Evolutionary conservation across 78 protist species (phyloP).

Genomic region (Guillardia theta): DNA sequence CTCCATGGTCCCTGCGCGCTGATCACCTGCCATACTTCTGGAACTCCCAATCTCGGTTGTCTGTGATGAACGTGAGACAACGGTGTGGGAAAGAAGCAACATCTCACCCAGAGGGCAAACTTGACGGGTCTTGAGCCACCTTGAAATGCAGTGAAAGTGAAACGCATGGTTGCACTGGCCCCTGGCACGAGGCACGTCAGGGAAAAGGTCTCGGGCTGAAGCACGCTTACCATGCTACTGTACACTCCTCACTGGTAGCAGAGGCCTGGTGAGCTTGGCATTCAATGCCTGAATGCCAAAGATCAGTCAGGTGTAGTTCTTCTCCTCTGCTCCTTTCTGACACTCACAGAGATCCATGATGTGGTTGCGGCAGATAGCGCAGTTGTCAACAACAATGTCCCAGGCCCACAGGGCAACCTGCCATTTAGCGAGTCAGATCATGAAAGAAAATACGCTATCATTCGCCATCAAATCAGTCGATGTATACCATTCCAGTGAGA

Average conservation of each 20-base stretch:
- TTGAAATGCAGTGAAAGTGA: constrained; percentile 96
- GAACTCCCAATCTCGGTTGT: constrained; percentile 80
- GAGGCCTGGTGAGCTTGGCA: constrained; percentile 95
- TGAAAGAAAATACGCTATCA: background rate
- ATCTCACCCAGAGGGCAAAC: constrained; percentile 83
- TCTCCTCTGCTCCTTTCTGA: background rate
- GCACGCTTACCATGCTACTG: constrained; percentile 88
- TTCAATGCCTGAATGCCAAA: constrained; percentile 79
- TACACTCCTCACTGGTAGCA: constrained; percentile 91
- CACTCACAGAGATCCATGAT: constrained; percentile 88
- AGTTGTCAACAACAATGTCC: constrained; percentile 94
- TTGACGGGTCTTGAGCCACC: constrained; percentile 95
- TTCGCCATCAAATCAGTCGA: background rate
- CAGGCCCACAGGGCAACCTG: constrained; percentile 94
- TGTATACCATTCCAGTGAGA: background rate
- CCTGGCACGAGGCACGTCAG: background rate
- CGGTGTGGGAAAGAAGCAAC: background rate
- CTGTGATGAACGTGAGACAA: background rate
- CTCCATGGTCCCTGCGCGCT: background rate
- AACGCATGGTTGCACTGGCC: constrained; percentile 87
- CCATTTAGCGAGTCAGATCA: background rate
- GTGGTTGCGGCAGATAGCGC: constrained; percentile 97
- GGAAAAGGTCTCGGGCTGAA: background rate
- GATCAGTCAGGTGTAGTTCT: background rate
- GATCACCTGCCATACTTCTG: constrained; percentile 71